These are phyloP conservation scores for Sugiyamaella floridensis DNA, from an alignment of 805 yeast genomes.

Conservation along the genomic window DNA sequence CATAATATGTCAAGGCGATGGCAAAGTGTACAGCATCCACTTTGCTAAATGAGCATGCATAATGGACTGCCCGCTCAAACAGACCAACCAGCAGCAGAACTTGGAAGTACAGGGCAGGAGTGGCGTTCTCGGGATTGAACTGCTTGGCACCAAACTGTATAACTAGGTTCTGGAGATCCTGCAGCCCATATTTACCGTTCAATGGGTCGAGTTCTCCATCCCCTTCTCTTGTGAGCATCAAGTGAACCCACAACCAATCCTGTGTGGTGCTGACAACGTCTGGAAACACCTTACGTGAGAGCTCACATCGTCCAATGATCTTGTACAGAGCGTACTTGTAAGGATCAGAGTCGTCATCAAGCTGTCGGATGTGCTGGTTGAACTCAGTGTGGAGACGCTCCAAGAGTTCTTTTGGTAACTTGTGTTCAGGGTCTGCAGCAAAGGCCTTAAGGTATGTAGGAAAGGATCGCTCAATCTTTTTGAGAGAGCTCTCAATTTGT, in stretches of 20 bases:
- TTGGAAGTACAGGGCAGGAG: constrained; percentile 67
- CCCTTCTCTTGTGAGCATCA: constrained; percentile 61
- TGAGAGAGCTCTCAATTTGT: constrained; percentile 62
- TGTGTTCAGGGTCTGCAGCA: constrained; percentile 46
- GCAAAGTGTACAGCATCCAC: constrained; percentile 87
- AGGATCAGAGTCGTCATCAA: constrained; percentile 70
- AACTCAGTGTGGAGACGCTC: constrained; percentile 73
- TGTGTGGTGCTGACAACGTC: constrained; percentile 74
- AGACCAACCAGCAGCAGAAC: constrained; percentile 68
- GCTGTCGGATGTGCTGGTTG: constrained; percentile 68
- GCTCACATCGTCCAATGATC: constrained; percentile 85
- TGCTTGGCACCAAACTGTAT: constrained; percentile 64
- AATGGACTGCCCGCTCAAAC: constrained; percentile 71
- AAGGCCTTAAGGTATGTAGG: constrained; percentile 71
- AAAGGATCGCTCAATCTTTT: constrained; percentile 78
- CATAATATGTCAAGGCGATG: constrained; percentile 68
- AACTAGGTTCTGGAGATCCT: constrained; percentile 66
- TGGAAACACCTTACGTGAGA: constrained; percentile 56
- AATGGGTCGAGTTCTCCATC: constrained; percentile 41
- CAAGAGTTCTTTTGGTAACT: constrained; percentile 58
- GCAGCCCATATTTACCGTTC: constrained; percentile 64
- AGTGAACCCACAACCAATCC: constrained; percentile 96
- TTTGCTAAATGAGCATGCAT: constrained; percentile 56
- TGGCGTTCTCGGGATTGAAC: constrained; percentile 54
- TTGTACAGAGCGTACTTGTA: constrained; percentile 86